Conservation (phyloP, 148 eudicot genomes). For the Pharnaceum exiguum region DNA sequence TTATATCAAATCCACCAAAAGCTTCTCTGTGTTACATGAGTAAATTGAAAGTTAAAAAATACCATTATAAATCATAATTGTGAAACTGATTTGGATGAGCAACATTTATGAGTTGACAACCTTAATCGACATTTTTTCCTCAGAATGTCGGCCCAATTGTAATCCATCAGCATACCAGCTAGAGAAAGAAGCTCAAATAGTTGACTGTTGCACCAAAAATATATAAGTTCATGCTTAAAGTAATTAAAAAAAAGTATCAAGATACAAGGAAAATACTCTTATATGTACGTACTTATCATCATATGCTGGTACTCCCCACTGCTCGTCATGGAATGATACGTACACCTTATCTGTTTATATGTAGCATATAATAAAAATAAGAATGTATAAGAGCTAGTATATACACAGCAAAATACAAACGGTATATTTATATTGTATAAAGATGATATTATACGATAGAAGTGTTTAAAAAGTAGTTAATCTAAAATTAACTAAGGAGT, state of each 20-base stretch:
- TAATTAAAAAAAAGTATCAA: not conserved
- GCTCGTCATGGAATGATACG: slow-evolving; percentile 89
- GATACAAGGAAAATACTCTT: too few species aligned
- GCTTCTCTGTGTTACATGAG: slow-evolving; percentile 42
- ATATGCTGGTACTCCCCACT: slow-evolving; percentile 95
- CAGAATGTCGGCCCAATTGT: slow-evolving; percentile 92
- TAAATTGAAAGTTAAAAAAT: not conserved
- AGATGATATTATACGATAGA: too few species aligned
- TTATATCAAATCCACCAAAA: slow-evolving; percentile 76
- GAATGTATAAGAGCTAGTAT: too few species aligned
- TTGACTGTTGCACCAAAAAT: slow-evolving; percentile 41
- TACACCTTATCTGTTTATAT: slow-evolving; percentile 56
- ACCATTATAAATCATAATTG: not conserved
- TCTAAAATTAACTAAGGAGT: too few species aligned
- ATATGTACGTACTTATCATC: slow-evolving; percentile 90
- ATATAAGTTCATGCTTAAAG: not conserved
- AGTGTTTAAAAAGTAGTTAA: too few species aligned
- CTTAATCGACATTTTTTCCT: slow-evolving; percentile 62
- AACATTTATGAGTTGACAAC: slow-evolving; percentile 24
- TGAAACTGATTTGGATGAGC: not conserved
- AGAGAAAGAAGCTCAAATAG: slow-evolving; percentile 84
- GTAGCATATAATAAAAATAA: too few species aligned
- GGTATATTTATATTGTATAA: too few species aligned
- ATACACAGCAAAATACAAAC: too few species aligned
- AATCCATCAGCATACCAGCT: slow-evolving; percentile 95